phyloP scores from a whole-genome alignment of 2,329 filamentous ascomycete genomes.

The Sporothrix sp. region DNA sequence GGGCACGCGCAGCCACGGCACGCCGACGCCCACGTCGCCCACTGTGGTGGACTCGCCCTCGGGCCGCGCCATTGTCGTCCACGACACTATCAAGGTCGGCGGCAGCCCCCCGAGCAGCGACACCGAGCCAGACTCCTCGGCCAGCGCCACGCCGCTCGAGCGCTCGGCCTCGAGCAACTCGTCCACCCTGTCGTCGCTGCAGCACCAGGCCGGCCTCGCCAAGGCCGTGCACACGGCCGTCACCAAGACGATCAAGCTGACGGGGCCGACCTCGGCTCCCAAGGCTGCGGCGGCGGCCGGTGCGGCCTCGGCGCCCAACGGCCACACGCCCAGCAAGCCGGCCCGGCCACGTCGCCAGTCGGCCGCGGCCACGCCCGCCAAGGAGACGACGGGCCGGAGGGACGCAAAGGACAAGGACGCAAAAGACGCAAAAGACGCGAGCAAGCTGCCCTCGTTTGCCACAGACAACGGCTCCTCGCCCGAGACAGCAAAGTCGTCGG shows the following conservation, averaged over 20 bases:
- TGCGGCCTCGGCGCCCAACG: background rate
- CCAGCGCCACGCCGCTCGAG: constrained; percentile 14
- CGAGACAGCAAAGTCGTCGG: background rate
- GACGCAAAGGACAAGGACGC: no score
- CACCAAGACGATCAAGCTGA: background rate
- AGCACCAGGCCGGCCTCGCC: background rate
- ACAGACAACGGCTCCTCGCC: no score
- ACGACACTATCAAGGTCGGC: constrained; percentile 50
- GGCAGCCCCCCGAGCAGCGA: constrained; percentile 28
- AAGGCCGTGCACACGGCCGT: background rate
- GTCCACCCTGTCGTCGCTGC: background rate
- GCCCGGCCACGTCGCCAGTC: constrained; percentile 9
- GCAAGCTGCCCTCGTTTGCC: no score
- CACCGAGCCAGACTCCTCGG: constrained; percentile 23
- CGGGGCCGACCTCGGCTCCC: background rate
- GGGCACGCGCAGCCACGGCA: background rate
- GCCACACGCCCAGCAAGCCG: constrained; percentile 1
- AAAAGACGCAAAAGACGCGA: no score
- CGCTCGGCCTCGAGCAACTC: background rate
- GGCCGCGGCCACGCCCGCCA: background rate
- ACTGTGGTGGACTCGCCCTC: constrained; percentile 25
- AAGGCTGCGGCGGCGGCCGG: background rate
- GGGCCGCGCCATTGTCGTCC: constrained; percentile 38
- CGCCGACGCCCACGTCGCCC: background rate
- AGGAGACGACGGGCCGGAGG: background rate